These are phyloP conservation scores for Sphenostylis stenocarpa DNA, from an alignment of 306 rosid species.

Conservation along the genomic window DNA sequence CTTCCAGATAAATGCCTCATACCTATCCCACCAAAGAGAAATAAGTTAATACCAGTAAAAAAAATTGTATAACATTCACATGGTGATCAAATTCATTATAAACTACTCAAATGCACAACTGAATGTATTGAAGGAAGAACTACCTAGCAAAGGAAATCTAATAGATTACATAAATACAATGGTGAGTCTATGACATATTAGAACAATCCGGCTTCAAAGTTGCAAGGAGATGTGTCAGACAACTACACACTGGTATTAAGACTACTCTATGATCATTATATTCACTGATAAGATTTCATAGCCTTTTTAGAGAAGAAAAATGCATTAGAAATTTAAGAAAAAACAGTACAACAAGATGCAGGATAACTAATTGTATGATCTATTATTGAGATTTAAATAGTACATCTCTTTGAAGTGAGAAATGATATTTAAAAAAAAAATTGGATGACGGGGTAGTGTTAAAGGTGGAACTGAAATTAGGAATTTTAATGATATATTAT, in stretches of 20 bases:
- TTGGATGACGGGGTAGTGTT: background rate
- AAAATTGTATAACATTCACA: conserved; percentile 5
- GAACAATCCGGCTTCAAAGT: conserved; percentile 15
- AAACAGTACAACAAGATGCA: background rate
- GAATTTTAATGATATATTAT: background rate
- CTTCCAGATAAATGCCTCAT: conserved; percentile 61
- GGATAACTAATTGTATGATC: background rate
- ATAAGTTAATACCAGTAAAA: conserved; percentile 19
- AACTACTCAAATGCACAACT: conserved; percentile 18
- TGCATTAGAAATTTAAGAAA: background rate
- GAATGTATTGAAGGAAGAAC: conserved; percentile 22
- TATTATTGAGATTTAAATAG: background rate
- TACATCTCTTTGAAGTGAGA: background rate
- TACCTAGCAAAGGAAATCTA: background rate
- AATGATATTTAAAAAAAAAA: background rate
- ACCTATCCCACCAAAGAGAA: conserved; percentile 50
- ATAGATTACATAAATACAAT: background rate
- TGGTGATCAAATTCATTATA: background rate
- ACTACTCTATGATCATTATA: background rate
- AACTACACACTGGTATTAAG: conserved; percentile 15
- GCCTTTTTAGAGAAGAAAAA: background rate
- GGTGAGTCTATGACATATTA: background rate
- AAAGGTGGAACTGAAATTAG: background rate
- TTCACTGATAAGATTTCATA: conserved; percentile 11
- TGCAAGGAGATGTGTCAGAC: background rate